phyloP scores from a whole-genome alignment of 2,329 filamentous ascomycete genomes.

The Verticillium zaregamsianum region DNA sequence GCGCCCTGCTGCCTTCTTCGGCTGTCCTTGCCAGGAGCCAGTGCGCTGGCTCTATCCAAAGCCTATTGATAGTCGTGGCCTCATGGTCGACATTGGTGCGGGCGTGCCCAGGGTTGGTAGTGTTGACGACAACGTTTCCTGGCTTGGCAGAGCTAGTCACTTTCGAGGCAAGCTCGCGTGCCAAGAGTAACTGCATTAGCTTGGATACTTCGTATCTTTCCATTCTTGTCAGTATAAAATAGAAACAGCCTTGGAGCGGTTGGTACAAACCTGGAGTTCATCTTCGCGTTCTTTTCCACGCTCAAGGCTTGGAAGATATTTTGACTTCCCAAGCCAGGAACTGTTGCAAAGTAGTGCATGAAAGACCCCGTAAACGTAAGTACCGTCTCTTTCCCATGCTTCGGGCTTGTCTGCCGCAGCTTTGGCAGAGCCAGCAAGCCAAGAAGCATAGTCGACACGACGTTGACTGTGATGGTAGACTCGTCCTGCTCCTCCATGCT shows the following conservation, averaged over 20 bases:
- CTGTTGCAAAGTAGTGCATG: no score
- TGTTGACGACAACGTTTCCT: background rate
- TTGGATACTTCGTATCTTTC: conserved; percentile 5
- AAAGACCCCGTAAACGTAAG: no score
- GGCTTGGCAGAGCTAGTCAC: background rate
- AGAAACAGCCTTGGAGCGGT: no score
- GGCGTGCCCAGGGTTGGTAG: background rate
- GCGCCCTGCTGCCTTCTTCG: conserved; percentile 32
- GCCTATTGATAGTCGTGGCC: background rate
- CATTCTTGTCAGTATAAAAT: background rate
- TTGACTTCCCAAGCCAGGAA: background rate
- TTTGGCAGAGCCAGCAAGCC: conserved; percentile 35
- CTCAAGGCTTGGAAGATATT: conserved; percentile 26
- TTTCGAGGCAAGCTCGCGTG: conserved; percentile 2
- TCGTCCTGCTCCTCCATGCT: conserved; percentile 33
- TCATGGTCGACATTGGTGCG: background rate
- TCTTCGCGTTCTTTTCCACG: background rate
- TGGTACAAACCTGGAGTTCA: background rate
- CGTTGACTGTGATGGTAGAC: conserved; percentile 37
- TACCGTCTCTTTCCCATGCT: no score
- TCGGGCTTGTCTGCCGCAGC: background rate
- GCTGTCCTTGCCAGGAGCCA: conserved; percentile 25
- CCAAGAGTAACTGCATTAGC: conserved; percentile 2
- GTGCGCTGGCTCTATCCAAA: background rate
- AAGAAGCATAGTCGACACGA: conserved; percentile 39